Percentiles rank a stretch among this genome's conserved stretches.
These are phyloP conservation scores for Silene coronaria DNA, from an alignment of 179 eudicot species.

Conservation along the genomic window DNA sequence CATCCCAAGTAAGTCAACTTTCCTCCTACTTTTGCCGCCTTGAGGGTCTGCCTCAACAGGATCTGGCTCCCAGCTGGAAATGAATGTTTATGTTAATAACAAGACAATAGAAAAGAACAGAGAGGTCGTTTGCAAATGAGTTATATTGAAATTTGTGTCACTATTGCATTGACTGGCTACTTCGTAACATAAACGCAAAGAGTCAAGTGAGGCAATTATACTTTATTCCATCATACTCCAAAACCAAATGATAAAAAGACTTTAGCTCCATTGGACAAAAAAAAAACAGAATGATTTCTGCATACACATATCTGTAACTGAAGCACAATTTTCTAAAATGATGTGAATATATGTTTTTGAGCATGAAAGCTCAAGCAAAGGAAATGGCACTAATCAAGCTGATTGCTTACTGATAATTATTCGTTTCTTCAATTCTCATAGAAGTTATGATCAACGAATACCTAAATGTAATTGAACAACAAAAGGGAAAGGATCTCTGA, in stretches of 20 bases:
- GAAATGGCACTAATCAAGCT: neutral
- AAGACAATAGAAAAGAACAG: neutral
- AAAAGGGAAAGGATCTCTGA: neutral
- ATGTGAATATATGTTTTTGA: too few species aligned
- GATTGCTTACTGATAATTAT: too few species aligned
- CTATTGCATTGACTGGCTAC: too few species aligned
- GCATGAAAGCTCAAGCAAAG: neutral
- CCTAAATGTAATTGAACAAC: neutral
- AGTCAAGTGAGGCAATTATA: too few species aligned
- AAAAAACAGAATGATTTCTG: neutral
- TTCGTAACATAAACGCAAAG: too few species aligned
- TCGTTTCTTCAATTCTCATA: too few species aligned
- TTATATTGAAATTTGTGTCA: too few species aligned
- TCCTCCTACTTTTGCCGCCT: conserved; percentile 64
- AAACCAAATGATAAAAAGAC: too few species aligned
- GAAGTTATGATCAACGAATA: neutral
- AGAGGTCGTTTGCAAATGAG: neutral
- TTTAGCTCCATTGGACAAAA: too few species aligned
- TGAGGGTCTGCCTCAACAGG: conserved; percentile 95
- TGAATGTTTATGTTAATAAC: conserved; percentile 4
- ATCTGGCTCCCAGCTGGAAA: conserved; percentile 93
- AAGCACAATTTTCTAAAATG: too few species aligned
- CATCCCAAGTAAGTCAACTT: conserved; percentile 94
- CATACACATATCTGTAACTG: conserved; percentile 1
- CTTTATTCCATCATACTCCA: too few species aligned